Evolutionary conservation across 768 basidiomycete genomes (phyloP), one percentile per base, ranked within the genome.

Genomic region (Termitomyces titanicus): DNA sequence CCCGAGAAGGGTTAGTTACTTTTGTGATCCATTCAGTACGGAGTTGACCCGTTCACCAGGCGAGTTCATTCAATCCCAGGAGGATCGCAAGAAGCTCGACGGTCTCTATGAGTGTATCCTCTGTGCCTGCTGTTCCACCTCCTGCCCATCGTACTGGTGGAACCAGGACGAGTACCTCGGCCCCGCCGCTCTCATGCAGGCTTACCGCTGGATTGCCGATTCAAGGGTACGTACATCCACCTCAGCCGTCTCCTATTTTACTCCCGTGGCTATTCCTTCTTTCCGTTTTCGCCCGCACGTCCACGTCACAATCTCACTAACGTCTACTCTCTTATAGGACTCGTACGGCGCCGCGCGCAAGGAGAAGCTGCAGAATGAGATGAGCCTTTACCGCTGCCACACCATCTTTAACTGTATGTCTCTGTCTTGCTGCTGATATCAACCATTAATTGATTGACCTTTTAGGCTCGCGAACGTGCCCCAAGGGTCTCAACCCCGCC

Each of bases 131-230:
- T 99, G 96, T 77, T 94, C 94, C 40, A 98, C 96, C 0, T 91
- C 90, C 42, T 99, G 96, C 81, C 96, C 96, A 4, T 90, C 88
- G 29, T 97, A 98, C 74, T 98, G 96, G 96, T 98, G 96, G 96
- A 98, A 98, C 75, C 93, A 94, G 73, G 94, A 98, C 68, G 90
- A 94, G 71, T 99, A 99, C 72, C 88, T 99, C 38, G 95, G 96
- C 34, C 96, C 96, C 6, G 96, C 96, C 1, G 94, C 94, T 0
- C 76, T 98, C 64, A 94, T 98, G 93, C 91, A 94, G 64, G 93
- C 94, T 0, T 97, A 98, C 74, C 79, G 95, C 62, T 98, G 96
- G 96, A 96, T 99, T 67, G 94, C 95, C 0, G 96, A 98, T 69
- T 96, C 93, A 45, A 79, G 96, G 63, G 92, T 92, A 61, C 53